phyloP scores from a whole-genome alignment of 805 yeast species.

The Isabelozyma heimii region DNA sequence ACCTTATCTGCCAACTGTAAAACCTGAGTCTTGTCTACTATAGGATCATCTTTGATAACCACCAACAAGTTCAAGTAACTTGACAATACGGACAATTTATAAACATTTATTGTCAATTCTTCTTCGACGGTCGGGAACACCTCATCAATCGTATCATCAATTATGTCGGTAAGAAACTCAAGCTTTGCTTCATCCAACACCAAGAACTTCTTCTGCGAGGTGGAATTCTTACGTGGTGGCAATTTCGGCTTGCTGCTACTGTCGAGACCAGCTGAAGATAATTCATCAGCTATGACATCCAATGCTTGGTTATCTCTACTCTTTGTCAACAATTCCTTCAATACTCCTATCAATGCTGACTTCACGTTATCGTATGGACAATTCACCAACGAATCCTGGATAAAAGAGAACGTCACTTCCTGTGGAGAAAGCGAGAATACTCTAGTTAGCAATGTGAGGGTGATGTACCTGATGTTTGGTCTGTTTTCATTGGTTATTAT shows the following conservation, averaged over 20 bases:
- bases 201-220: constrained; percentile 37
- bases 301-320: constrained; percentile 8
- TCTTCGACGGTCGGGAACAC: constrained; percentile 21
- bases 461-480: constrained; percentile 36
- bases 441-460: constrained; percentile 62
- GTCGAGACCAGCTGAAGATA: constrained; percentile 3
- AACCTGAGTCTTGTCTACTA: constrained; percentile 12
- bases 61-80: constrained; percentile 57
- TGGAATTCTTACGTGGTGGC: constrained; percentile 27
- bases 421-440: constrained; percentile 60
- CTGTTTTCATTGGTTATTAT: constrained; percentile 14
- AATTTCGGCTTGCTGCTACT: constrained; percentile 12
- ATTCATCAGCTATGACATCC: constrained; percentile 4
- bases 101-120: constrained; percentile 9
- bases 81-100: constrained; percentile 43
- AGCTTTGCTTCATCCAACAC: constrained; percentile 41
- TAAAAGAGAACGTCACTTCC: constrained; percentile 53
- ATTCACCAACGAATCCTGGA: constrained; percentile 58
- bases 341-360: constrained; percentile 59
- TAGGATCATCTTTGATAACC: constrained; percentile 22
- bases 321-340: constrained; percentile 62
- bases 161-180: constrained; percentile 41
- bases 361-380: constrained; percentile 67
- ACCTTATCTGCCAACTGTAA: constrained; percentile 12
- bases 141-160: constrained; percentile 34